These are phyloP conservation scores for Petrea volubilis DNA, from an alignment of 257 asterid genomes.

Conservation along the genomic window DNA sequence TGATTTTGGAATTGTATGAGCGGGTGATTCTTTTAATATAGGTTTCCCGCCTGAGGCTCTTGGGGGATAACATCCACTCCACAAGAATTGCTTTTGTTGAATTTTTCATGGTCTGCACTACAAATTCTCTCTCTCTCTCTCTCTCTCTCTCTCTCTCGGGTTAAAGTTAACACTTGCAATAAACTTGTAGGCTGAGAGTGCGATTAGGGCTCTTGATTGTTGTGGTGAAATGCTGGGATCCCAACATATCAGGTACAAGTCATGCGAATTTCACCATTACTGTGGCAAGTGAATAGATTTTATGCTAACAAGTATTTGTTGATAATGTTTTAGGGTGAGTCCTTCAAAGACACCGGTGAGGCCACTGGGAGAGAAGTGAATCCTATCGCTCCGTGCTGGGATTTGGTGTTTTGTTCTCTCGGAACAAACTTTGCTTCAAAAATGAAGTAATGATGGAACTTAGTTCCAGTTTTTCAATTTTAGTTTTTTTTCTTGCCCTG, in stretches of 20 bases:
- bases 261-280: not conserved
- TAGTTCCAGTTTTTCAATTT: conserved; percentile 36
- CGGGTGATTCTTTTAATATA: conserved; percentile 23
- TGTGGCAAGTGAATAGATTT: not conserved
- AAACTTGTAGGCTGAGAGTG: conserved; percentile 82
- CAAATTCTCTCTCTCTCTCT: no score
- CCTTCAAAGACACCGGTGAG: conserved; percentile 99
- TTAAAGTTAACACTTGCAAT: no score
- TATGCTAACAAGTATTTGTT: not conserved
- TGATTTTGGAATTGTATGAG: conserved; percentile 12
- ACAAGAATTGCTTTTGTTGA: conserved; percentile 94
- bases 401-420: conserved; percentile 38
- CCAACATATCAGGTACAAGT: conserved; percentile 71
- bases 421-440: conserved; percentile 37
- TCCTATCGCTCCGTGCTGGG: no score
- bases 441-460: conserved; percentile 36
- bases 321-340: conserved; percentile 66
- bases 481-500: conserved; percentile 26
- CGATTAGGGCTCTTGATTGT: conserved; percentile 82
- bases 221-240: conserved; percentile 86
- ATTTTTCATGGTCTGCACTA: conserved; percentile 79
- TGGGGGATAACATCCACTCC: conserved; percentile 92
- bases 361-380: no score
- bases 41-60: conserved; percentile 96
- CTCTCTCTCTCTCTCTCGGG: no score